Evolutionary conservation across 2,329 filamentous ascomycete genomes (phyloP), one percentile per base, ranked within the genome.

Genomic region (Nemania bipapillata): DNA sequence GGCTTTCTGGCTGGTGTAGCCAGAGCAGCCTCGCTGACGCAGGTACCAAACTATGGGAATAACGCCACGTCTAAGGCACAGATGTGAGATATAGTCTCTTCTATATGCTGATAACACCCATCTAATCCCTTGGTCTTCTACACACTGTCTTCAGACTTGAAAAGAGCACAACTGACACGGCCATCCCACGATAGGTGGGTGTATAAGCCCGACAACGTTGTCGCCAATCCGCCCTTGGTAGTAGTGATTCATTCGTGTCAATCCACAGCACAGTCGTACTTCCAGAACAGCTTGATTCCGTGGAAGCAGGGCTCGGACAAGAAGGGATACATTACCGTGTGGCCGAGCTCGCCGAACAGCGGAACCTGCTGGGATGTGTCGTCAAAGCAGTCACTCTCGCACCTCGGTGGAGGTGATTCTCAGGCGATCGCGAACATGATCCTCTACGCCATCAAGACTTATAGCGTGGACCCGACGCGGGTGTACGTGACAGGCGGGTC

Each of bases 361-460:
- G 85, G 78, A 11, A 78, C 77, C 20, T 89, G 86, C 77, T 89
- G 86, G 86, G 87, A 89, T 70, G 86, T 88, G 4, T 83, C 83
- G 6, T 85, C 82, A n/a, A 78, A 79, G 40, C 57, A 65, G 8
- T 82, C 83, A 0, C 72, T 81, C 37, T 73, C 72, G 6, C 77
- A 79, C 66, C 65, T 75, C 3, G 80, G 79, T 57, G 78, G 79
- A 1, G 79, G 78, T 24, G 80, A 81, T 69, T 75, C 74, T 26
- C 76, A 80, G 66, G 79, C 79, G 47, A 80, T 81, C 68, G 77
- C 80, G 12, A 80, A 81, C 72, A 81, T 81, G 79, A 77, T 80
- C 61, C 45, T 70, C 37, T 78, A 78, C 63, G 78, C 75, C 5
- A 71, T 80, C 30, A 72, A 73, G 58, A 65, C 75, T 66, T 80